Base-by-base conservation (phyloP, 2,329 filamentous ascomycete species). In the Fusarium sp. region DNA sequence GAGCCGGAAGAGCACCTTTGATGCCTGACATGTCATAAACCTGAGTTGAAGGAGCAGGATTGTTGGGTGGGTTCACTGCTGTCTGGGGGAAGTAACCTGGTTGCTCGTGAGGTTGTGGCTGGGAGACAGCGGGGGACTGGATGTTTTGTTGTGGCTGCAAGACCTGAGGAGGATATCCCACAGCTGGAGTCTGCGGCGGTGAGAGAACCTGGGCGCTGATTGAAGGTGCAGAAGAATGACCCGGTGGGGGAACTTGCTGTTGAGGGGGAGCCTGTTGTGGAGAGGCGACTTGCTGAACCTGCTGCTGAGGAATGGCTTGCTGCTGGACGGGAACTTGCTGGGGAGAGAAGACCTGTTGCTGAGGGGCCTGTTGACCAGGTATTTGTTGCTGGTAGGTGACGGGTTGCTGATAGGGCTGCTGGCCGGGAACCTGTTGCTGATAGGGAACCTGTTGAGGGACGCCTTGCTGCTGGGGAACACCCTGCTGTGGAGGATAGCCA, bases 21-120 rank as follows among this genome's bases (percentile, higher is more conserved):
- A 77, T 65, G 1, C 69, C 46, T 1, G 49, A 10, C 75, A 77
- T 71, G 35, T 71, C 42, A 6, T 66, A 77, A 1, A 64, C 7
- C 2, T 67, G 66, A 5, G 66, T 12, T 12, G 64, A 24, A 7
- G 24, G 5, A 1, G 20, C 2, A 4, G 55, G n/a, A 0, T 44
- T 70, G n/a, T 61, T 69, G 2, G 17, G 9, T 3, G 51, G 40
- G 0, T 12, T 14, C 16, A 8, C 12, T 5, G 60, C 4, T 5
- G 57, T 35, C 0, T 68, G 65, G 0, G 35, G 35, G 1, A 57
- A 64, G 6, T 22, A 9, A 0, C n/a, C 16, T 9, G 49, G 44
- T 16, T 69, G 49, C n/a, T 27, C 14, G 2, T 44, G 31, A 2
- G 36, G 56, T 5, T 64, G 69, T 4, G 57, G 51, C 40, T 62